These are phyloP conservation scores for Syzygium jambos DNA, from an alignment of 345 rosid genomes.

Conservation along the genomic window DNA sequence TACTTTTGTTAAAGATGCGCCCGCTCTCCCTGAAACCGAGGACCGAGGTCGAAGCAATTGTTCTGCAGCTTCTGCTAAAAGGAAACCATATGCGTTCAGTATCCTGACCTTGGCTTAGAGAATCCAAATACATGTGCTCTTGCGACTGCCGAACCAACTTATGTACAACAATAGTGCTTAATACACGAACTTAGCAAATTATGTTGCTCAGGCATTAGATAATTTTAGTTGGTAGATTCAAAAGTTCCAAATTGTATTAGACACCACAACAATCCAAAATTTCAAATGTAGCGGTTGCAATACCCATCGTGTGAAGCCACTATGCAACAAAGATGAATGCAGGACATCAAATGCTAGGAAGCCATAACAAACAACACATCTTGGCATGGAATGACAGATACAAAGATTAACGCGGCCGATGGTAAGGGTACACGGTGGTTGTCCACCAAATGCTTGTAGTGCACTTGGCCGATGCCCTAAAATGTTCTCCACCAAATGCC, in stretches of 20 bases:
- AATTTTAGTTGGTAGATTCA: neutral
- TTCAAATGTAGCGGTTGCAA: neutral
- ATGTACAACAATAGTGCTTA: too few species aligned
- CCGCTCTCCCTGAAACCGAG: neutral
- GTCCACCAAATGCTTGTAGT: conserved; percentile 22
- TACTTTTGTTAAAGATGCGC: neutral
- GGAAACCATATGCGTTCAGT: neutral
- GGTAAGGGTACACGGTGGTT: neutral
- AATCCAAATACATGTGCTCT: neutral
- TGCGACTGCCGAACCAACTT: neutral
- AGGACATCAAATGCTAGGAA: neutral
- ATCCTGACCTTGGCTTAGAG: fast-evolving
- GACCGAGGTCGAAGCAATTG: neutral
- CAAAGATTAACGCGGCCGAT: neutral
- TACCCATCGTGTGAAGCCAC: neutral
- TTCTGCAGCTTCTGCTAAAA: neutral
- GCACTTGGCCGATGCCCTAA: conserved; percentile 82
- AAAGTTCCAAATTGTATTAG: neutral
- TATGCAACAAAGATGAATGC: neutral
- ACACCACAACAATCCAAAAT: neutral
- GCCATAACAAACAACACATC: neutral
- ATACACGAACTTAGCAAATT: neutral
- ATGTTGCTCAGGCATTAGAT: neutral
- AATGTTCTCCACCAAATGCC: conserved; percentile 50
- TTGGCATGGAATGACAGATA: neutral